Evolutionary conservation across 306 rosid genomes (phyloP).

Genomic region (Macrotyloma uniflorum): DNA sequence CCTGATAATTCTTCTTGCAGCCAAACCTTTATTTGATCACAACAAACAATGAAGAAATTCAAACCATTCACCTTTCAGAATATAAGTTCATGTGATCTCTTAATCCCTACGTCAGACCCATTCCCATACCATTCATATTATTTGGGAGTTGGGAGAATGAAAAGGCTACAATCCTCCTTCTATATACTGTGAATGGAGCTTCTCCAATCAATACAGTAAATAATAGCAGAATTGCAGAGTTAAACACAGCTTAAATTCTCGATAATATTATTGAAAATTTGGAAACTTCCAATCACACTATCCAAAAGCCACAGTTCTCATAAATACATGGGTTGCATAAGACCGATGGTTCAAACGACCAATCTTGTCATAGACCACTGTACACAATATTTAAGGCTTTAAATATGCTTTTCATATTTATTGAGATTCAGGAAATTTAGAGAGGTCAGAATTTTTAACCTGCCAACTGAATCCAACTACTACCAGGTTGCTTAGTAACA

Average conservation of each 20-base stretch:
- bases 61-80: neutral
- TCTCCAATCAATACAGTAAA: neutral
- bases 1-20: neutral
- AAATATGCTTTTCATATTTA: neutral
- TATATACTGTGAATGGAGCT: neutral
- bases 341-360: neutral
- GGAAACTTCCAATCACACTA: too few species aligned
- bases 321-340: neutral
- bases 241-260: neutral
- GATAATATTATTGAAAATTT: neutral
- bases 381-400: neutral
- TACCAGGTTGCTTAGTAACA: constrained; percentile 47
- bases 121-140: neutral
- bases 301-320: too few species aligned
- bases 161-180: neutral
- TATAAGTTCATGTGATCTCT: neutral
- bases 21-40: neutral
- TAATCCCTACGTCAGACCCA: neutral
- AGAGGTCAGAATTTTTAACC: constrained; percentile 24
- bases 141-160: neutral
- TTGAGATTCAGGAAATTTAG: neutral
- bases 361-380: neutral
- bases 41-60: neutral
- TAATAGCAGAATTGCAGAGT: neutral
- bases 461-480: constrained; percentile 57